Conservation (phyloP, 306 rosid species). For the Calophaca sinica region DNA sequence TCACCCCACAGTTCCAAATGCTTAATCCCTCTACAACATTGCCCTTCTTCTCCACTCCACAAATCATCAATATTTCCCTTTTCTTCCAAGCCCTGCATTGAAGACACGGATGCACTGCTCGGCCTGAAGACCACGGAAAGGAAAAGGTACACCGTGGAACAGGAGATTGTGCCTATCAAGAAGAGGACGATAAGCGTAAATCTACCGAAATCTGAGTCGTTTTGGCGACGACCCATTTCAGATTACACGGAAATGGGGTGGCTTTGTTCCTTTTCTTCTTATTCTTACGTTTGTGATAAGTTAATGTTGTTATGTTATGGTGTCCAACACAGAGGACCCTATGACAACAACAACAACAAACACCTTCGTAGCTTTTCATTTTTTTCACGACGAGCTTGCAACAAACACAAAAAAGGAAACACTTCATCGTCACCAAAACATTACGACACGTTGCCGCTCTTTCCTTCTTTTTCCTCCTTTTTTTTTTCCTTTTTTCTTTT, state of each 20-base stretch:
- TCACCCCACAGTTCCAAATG: conserved; percentile 88
- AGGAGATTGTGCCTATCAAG: conserved; percentile 64
- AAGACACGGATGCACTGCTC: not conserved
- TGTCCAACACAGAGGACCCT: not conserved
- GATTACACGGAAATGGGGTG: conserved; percentile 37
- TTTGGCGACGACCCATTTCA: conserved; percentile 79
- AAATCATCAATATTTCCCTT: conserved; percentile 25
- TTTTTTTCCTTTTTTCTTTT: too few relatives aligned
- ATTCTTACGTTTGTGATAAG: too few relatives aligned
- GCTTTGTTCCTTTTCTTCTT: not conserved
- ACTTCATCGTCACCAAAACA: conserved; percentile 24
- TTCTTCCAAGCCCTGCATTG: not conserved
- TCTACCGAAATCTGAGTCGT: conserved; percentile 61
- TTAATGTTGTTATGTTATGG: not conserved
- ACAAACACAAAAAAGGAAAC: not conserved
- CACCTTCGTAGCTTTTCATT: conserved; percentile 39
- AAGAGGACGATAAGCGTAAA: conserved; percentile 57
- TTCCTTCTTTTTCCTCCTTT: not conserved
- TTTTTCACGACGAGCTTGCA: not conserved
- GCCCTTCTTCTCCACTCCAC: conserved; percentile 30
- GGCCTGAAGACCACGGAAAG: conserved; percentile 43
- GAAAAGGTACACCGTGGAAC: conserved; percentile 60
- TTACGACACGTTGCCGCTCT: not conserved
- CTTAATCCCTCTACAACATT: conserved; percentile 68
- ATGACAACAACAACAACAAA: not conserved